These are phyloP conservation scores for Sporothrix globosa DNA, from an alignment of 2,329 filamentous ascomycete genomes.

Conservation along the genomic window DNA sequence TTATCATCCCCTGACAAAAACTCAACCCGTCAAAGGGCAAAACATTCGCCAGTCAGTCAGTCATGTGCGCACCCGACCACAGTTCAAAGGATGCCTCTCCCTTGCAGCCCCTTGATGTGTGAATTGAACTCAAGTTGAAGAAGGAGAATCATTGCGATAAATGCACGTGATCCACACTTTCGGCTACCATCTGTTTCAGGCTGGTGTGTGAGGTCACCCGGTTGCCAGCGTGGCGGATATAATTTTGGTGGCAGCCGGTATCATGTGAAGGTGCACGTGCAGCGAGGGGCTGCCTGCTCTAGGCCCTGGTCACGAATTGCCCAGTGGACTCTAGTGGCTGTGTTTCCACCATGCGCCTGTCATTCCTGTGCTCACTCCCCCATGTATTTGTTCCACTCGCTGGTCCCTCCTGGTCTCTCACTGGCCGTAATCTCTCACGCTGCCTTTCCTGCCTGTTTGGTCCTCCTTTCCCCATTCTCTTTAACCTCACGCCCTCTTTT, in stretches of 20 bases:
- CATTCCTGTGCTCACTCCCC: conserved; percentile 1
- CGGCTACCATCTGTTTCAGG: conserved; percentile 18
- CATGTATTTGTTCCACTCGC: conserved; percentile 4
- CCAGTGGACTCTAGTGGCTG: conserved; percentile 15
- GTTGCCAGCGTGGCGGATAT: background rate
- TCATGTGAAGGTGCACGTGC: conserved; percentile 34
- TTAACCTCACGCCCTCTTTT: conserved; percentile 23
- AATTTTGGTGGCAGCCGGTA: conserved; percentile 7
- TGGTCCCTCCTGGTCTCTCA: background rate
- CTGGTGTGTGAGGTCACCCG: conserved; percentile 21
- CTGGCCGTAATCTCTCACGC: conserved; percentile 7
- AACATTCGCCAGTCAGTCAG: background rate
- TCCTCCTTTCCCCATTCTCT: conserved; percentile 28
- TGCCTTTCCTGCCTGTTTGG: conserved; percentile 12
- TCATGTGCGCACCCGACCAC: conserved; percentile 4
- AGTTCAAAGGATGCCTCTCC: conserved; percentile 5
- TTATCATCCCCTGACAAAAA: background rate
- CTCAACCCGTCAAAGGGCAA: too few species aligned
- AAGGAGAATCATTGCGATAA: background rate
- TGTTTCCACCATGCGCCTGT: conserved; percentile 12
- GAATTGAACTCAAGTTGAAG: background rate
- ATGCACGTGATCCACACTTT: conserved; percentile 17
- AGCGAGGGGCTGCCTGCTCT: conserved; percentile 18
- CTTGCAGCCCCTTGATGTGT: background rate
- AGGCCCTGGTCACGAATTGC: background rate